Base-by-base conservation (phyloP, 2,329 filamentous ascomycete species). In the Ophiostoma australiae region DNA sequence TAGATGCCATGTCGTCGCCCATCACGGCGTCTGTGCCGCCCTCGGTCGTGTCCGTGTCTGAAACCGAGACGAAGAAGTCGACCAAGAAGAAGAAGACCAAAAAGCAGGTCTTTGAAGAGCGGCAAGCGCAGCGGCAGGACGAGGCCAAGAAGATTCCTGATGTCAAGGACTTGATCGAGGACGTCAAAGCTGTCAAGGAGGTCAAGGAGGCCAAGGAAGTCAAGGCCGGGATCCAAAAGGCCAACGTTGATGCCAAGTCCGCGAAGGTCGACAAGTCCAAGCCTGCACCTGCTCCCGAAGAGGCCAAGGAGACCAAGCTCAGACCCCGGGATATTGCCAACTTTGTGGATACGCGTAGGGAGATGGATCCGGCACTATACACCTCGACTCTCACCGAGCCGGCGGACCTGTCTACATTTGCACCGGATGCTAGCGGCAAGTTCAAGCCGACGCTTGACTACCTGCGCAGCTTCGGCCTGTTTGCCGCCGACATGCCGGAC, bases 11-110 rank as follows among this genome's bases (percentile, higher is more conserved):
- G 81, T 33, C 33, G 48, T 44, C 65, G 63, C 68, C 15, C 17
- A 61, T 63, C 55, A 48, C 33, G 31, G 41, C 20, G 15, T 67
- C 66, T 41, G 39, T 67, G 39, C 37, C 66, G 37, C 35, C 66
- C 3, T 67, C 66, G 37, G 39, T 67, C 0, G 23, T 84, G 85
- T 8, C 76, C 20, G 55, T 37, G 15, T 77, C 55, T 73, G 78
- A 81, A 4, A 27, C 44, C 6, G 73, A 72, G 39, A 86, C 86
- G 1, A 86, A 87, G 78, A 87, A 86, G 79, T 83, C 84, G 55
- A 74, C 85, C 4, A 92, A 92, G 82, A 92, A 87, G 82, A 92
- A 91, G 79, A 93, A 91, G 79, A 87, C 90, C 0, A 94, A 93
- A 83, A 93, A 92, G 78, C 89, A 93, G 76, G 78, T 91, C 2